phyloP scores from a whole-genome alignment of 2,329 filamentous ascomycete species.

The Fusarium illudens region DNA sequence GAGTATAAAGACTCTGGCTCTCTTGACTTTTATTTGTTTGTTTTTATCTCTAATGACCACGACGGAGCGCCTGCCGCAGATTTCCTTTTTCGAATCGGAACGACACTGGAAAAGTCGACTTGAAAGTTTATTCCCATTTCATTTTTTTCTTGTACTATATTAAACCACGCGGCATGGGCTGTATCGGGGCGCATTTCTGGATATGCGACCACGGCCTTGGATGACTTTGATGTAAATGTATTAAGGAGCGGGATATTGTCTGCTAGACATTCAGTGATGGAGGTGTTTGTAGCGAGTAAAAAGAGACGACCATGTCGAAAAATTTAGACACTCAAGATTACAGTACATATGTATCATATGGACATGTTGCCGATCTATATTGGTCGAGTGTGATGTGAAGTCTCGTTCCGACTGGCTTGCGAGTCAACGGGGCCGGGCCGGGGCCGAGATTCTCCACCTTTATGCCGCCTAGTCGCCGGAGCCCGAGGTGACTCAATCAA shows the following conservation, averaged over 20 bases:
- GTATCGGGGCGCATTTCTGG: constrained; percentile 22
- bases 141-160: constrained; percentile 23
- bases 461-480: background rate
- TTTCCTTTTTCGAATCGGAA: constrained; percentile 22
- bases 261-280: background rate
- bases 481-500: background rate
- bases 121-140: constrained; percentile 10
- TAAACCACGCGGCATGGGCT: constrained; percentile 23
- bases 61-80: constrained; percentile 23
- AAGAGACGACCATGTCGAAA: background rate
- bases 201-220: constrained; percentile 30
- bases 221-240: constrained; percentile 38
- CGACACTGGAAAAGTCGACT: constrained; percentile 30
- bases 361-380: background rate
- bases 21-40: constrained; percentile 14
- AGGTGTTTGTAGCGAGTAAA: background rate
- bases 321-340: background rate
- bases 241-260: constrained; percentile 11
- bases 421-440: background rate
- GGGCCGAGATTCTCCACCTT: background rate
- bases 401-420: background rate
- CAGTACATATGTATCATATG: background rate
- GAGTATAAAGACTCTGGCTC: constrained; percentile 16
- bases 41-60: constrained; percentile 25
- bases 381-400: background rate